A percentile compares a stretch with the other conserved stretches of the same genome.
Evolutionary conservation across 495 filamentous ascomycete genomes (phyloP).

Genomic region (Venustampulla echinocandica): DNA sequence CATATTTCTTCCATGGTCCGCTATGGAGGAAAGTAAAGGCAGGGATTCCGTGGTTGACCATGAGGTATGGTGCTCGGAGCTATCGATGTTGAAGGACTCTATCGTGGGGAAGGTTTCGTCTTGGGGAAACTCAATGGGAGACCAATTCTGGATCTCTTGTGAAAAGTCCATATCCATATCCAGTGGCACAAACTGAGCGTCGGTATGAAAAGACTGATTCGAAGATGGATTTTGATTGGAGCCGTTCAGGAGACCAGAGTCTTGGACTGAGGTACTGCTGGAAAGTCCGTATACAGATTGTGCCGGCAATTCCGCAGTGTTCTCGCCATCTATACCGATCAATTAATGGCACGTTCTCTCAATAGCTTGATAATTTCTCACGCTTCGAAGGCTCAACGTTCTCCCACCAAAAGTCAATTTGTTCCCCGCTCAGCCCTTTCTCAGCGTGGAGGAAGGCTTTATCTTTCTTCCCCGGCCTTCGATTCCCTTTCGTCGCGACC

Average conservation of each 20-base stretch:
- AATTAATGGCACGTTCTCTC: background rate
- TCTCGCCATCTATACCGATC: background rate
- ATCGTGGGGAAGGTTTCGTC: background rate
- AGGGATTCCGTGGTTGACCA: background rate
- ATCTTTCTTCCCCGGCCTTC: constrained; percentile 1
- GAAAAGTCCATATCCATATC: background rate
- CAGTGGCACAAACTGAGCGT: background rate
- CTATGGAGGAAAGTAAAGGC: background rate
- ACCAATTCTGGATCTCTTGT: constrained; percentile 3
- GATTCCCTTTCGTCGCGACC: constrained; percentile 1
- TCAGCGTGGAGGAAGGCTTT: constrained; percentile 6
- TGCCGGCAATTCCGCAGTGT: background rate
- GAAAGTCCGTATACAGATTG: background rate
- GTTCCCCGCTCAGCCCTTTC: constrained; percentile 9
- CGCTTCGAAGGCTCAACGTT: background rate
- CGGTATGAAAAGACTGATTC: background rate
- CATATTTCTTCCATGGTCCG: background rate
- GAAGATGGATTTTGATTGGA: background rate
- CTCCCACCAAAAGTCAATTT: constrained; percentile 12
- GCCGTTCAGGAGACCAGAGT: background rate
- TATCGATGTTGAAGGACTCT: background rate
- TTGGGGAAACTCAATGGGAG: constrained; percentile 2
- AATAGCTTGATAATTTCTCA: background rate
- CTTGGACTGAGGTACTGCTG: background rate
- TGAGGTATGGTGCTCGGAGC: background rate